These are phyloP conservation scores for Taxillus chinensis DNA, from an alignment of 164 flowering plant genomes.

Conservation along the genomic window DNA sequence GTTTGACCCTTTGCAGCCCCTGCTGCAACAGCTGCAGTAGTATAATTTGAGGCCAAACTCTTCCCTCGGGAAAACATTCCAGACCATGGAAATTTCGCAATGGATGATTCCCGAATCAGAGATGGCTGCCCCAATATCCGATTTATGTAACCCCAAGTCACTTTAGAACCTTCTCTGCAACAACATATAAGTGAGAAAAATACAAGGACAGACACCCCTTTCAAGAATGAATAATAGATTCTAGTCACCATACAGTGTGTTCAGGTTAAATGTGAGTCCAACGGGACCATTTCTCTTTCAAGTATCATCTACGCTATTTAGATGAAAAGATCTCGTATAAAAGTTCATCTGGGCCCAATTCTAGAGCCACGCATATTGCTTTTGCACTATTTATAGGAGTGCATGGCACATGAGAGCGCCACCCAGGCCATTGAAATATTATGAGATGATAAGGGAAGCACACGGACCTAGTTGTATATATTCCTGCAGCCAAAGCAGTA, in stretches of 20 bases:
- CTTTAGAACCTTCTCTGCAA: constrained; percentile 91
- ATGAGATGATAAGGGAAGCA: not conserved
- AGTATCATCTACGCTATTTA: too few relatives aligned
- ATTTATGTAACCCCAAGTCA: constrained; percentile 88
- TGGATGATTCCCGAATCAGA: constrained; percentile 85
- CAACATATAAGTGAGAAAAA: not conserved
- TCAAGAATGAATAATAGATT: too few relatives aligned
- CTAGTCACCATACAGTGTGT: too few relatives aligned
- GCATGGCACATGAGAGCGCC: too few relatives aligned
- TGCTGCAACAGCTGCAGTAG: constrained; percentile 28
- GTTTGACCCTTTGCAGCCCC: constrained; percentile 21
- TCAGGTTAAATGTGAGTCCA: too few relatives aligned
- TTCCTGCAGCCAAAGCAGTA: constrained; percentile 94
- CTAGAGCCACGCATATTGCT: too few relatives aligned
- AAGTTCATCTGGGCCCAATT: too few relatives aligned
- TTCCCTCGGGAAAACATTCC: constrained; percentile 36
- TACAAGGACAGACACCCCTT: too few relatives aligned
- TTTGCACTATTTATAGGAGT: too few relatives aligned
- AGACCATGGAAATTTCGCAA: constrained; percentile 66
- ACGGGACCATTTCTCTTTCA: too few relatives aligned
- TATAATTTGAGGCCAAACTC: constrained; percentile 23
- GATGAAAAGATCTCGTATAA: too few relatives aligned
- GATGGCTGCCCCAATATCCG: constrained; percentile 96
- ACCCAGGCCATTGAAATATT: not conserved
- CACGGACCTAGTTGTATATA: constrained; percentile 81